Conservation (phyloP, 371 early-diverging fungal genomes). For the Entomophthora muscae region DNA sequence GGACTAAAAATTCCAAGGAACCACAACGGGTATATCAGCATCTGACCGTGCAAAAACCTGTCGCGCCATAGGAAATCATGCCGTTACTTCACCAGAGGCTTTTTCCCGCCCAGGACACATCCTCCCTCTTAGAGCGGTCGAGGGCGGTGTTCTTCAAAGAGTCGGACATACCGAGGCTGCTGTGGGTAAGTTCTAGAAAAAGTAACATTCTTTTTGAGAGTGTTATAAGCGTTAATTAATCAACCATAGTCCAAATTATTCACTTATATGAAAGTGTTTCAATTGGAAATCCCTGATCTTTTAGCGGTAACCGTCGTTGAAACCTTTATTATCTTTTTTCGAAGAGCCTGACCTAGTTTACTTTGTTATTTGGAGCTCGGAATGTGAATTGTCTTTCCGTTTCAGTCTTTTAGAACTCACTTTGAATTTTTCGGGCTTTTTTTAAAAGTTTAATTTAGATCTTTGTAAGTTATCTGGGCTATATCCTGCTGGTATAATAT, state of each 20-base stretch:
- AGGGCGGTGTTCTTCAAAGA: conserved; percentile 61
- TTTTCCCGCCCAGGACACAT: conserved; percentile 89
- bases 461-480: conserved; percentile 67
- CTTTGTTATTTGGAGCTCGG: no score
- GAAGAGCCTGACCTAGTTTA: no score
- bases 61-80: conserved; percentile 51
- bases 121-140: conserved; percentile 67
- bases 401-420: no score
- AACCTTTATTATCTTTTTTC: no score
- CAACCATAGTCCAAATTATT: no score
- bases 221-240: no score
- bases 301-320: no score
- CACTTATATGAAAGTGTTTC: no score
- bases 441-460: conserved; percentile 22
- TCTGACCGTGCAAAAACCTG: conserved; percentile 73
- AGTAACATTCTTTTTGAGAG: neutral
- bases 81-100: conserved; percentile 34
- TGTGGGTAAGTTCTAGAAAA: conserved; percentile 20
- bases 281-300: no score
- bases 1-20: conserved; percentile 17
- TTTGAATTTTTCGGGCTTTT: no score
- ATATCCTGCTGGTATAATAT: conserved; percentile 71
- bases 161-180: conserved; percentile 91
- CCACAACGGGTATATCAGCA: conserved; percentile 91
- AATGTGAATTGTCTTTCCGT: neutral